phyloP scores from a whole-genome alignment of 2,329 filamentous ascomycete genomes.

The Colletotrichum shisoi region DNA sequence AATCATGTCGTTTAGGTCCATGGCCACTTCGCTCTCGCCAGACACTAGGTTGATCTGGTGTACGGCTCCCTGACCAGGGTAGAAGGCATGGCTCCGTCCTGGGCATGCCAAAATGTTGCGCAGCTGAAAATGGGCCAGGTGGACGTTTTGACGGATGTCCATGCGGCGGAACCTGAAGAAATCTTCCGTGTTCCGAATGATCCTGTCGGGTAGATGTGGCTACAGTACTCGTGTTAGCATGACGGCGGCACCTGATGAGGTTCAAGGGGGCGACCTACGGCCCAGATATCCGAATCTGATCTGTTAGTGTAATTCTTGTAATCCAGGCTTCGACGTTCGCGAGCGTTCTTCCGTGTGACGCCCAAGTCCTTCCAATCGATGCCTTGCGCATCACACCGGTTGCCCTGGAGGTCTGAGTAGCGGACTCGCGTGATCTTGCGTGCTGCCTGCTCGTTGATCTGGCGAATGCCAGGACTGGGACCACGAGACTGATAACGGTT shows the following conservation, averaged over 20 bases:
- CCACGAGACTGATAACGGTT: constrained; percentile 38
- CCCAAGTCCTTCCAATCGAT: constrained; percentile 65
- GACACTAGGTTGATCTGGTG: constrained; percentile 62
- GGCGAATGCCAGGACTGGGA: constrained; percentile 45
- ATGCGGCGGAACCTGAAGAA: constrained; percentile 68
- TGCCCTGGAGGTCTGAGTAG: constrained; percentile 62
- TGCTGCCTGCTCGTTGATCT: constrained; percentile 46
- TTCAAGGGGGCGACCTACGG: constrained; percentile 51
- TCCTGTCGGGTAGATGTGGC: constrained; percentile 44
- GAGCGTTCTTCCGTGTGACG: constrained; percentile 59
- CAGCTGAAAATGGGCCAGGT: constrained; percentile 71
- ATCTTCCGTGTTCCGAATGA: constrained; percentile 53
- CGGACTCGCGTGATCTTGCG: constrained; percentile 40
- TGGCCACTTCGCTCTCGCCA: constrained; percentile 54
- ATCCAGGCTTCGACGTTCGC: constrained; percentile 55
- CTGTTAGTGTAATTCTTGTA: constrained; percentile 68
- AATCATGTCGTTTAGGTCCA: constrained; percentile 54
- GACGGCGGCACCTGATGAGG: not conserved
- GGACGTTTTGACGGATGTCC: constrained; percentile 61
- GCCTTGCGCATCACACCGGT: constrained; percentile 66
- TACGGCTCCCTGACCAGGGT: constrained; percentile 60
- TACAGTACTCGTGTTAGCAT: constrained; percentile 30
- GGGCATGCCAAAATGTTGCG: constrained; percentile 68
- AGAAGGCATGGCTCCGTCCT: constrained; percentile 64
- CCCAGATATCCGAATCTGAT: constrained; percentile 56